Evolutionary conservation across 225 moss, liverwort and hornwort genomes (phyloP), one percentile per base, ranked within the genome.

Genomic region (Takakia lepidozioides): DNA sequence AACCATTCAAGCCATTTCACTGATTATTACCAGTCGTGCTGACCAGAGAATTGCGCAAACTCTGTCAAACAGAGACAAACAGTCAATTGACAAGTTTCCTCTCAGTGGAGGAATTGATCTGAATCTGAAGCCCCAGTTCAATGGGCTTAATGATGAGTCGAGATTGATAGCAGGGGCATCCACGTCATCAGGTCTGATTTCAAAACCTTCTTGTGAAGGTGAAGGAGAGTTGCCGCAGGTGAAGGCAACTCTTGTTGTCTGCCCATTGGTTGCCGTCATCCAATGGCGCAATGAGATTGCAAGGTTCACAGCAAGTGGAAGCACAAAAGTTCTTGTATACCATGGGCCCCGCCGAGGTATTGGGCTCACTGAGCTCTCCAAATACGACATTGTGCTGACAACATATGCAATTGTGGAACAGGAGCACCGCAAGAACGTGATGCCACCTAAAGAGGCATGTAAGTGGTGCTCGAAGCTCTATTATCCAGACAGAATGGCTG

Each of bases 1-100:
- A 45, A 83, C 82, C 25, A 76, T 83, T 29, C 82, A 83, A 69
- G 82, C 82, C 16, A 83, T 83, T 48, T 69, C 82, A 2, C 66
- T 83, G 8, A 57, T 83, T 27, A 64, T 83, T 8, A 45, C 77
- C 2, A 76, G 59, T 32, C 69, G 77, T 13, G 45, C 22, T 46
- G 57, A 57, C 28, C 57, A 57, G 57, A 43, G 18, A n/a, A 34
- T 19, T 10, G 35, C 45, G 25, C 10, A 30, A 5, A 9, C 3
- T 4, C 23, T n/a, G 4, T 8, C 8, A 4, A 25, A n/a, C 9
- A 39, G 25, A 26, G 36, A 4, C 5, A 5, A 19, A n/a, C 14
- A 39, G 6, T 4, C 14, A 4, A 54, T 5, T 20, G 53, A 18
- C 20, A 54, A 26, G 8, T 25, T 16, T 45, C 29, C 7, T 17